Evolutionary conservation across 768 basidiomycete species (phyloP), one percentile per base, ranked within the genome.

Genomic region (Dendrothele bispora): DNA sequence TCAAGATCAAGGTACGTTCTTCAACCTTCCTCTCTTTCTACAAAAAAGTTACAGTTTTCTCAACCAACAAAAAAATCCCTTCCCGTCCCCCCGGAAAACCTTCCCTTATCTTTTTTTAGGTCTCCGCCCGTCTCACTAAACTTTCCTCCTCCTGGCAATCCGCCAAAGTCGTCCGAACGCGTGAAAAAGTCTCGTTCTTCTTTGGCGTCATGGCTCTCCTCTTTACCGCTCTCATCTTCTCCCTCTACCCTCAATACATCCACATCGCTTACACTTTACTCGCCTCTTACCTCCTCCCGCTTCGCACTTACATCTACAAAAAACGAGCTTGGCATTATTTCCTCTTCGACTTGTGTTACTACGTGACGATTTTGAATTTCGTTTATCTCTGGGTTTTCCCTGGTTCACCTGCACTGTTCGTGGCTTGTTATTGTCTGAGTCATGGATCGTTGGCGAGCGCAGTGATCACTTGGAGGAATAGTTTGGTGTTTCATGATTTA

Each of bases 401-500:
- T 0, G 70, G 73, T 4, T 92, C 79, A 48, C 72, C 86, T 5
- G 72, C 80, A 2, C 75, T 98, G 15, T 98, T 95, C 67, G 80
- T 91, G 41, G 91, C 94, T 4, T 95, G 91, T 60, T 98, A 97
- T 60, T 90, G 91, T 55, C 78, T 98, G 21, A 89, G 92, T 0
- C 86, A 97, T 61, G 97, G 94, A 0, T 81, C 89, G 0, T 78
- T 97, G 26, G 95, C 91, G 1, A 91, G 89, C 43, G 95, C 95
- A 0, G 94, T 98, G 40, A 91, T 98, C 56, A 98, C 95, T 8
- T 99, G 97, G 97, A 79, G 97, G 51, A 99, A 99, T 61, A 95
- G 91, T 55, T 82, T 99, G 20, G 97, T 99, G 3, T 99, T 99
- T 71, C 97, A 99, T 60, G 94, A 95, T 59, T 78, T 83, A 46